Evolutionary conservation across 2,329 filamentous ascomycete genomes (phyloP).

Genomic region (Penicillium sp.): DNA sequence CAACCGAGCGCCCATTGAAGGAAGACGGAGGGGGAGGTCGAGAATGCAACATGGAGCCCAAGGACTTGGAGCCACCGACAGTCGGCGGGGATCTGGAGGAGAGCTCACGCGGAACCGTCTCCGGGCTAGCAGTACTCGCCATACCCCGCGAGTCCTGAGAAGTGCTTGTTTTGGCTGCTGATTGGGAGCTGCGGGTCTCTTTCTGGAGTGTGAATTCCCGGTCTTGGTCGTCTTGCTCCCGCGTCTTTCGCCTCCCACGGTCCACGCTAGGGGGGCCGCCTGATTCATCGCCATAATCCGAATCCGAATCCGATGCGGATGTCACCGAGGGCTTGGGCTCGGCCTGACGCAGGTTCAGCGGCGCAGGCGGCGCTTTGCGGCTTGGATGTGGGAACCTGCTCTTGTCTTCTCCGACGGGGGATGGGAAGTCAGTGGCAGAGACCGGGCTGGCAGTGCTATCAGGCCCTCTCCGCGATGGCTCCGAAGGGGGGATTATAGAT

Average conservation of each 20-base stretch:
- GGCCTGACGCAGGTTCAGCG: slow-evolving; percentile 67
- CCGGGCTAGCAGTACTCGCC: slow-evolving; percentile 25
- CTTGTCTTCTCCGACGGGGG: slow-evolving; percentile 17
- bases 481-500: slow-evolving; percentile 8
- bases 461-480: slow-evolving; percentile 12
- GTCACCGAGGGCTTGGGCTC: slow-evolving; percentile 46
- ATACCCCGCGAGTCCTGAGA: slow-evolving; percentile 13
- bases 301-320: slow-evolving; percentile 64
- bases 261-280: slow-evolving; percentile 61
- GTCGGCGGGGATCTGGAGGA: slow-evolving; percentile 34
- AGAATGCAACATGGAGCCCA: slow-evolving; percentile 36
- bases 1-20: slow-evolving; percentile 41
- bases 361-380: slow-evolving; percentile 82
- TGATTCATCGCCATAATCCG: slow-evolving; percentile 79
- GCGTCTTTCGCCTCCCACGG: slow-evolving; percentile 77
- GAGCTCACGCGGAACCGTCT: slow-evolving; percentile 56
- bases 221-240: slow-evolving; percentile 82
- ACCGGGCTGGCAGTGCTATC: slow-evolving; percentile 19
- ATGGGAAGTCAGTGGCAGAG: slow-evolving; percentile 19
- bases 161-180: not conserved
- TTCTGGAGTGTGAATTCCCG: slow-evolving; percentile 69
- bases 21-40: slow-evolving; percentile 22
- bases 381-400: slow-evolving; percentile 57
- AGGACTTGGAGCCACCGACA: slow-evolving; percentile 26
- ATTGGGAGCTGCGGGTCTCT: slow-evolving; percentile 55